A percentile compares a stretch with the other conserved stretches of the same genome.
These are phyloP conservation scores for Pseudofabraea citricarpa DNA, from an alignment of 2,329 filamentous ascomycete species.

Conservation along the genomic window DNA sequence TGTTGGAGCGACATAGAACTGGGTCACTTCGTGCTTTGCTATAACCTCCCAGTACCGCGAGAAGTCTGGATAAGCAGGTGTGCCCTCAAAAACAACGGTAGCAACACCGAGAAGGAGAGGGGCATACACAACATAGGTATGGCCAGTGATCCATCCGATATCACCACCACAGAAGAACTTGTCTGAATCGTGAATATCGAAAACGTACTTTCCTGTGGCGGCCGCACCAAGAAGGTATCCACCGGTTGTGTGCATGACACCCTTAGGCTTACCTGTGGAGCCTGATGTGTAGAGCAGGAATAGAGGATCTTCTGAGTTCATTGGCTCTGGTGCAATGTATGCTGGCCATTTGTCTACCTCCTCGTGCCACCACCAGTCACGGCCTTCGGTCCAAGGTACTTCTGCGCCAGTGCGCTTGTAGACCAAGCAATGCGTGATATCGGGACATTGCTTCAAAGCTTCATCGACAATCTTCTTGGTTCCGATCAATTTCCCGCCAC, in stretches of 20 bases:
- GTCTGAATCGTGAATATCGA: constrained; percentile 93
- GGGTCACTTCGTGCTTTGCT: constrained; percentile 88
- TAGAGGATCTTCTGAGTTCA: constrained; percentile 92
- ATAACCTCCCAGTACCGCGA: constrained; percentile 99
- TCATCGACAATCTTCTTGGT: constrained; percentile 99
- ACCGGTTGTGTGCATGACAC: constrained; percentile 94
- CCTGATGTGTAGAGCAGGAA: constrained; percentile 98
- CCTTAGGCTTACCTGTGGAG: constrained; percentile 97
- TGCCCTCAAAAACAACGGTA: constrained; percentile 96
- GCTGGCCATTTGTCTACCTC: constrained; percentile 94
- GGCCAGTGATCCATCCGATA: constrained; percentile 98
- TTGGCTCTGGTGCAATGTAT: constrained; percentile 83
- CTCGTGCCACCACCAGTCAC: constrained; percentile 98
- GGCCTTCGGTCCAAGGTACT: constrained; percentile 81
- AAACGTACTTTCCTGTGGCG: constrained; percentile 95
- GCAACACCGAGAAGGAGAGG: constrained; percentile 88
- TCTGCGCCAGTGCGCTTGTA: constrained; percentile 94
- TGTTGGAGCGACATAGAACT: constrained; percentile 97
- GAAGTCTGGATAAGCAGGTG: constrained; percentile 95
- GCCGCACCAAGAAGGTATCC: constrained; percentile 94
- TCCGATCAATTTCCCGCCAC: constrained; percentile 92
- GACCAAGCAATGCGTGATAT: constrained; percentile 79
- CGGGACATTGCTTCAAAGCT: constrained; percentile 90
- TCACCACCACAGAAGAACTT: constrained; percentile 97
- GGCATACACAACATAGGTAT: constrained; percentile 97